Base-by-base conservation (phyloP, 495 filamentous ascomycete genomes). In the Aspergillus cavernicola region DNA sequence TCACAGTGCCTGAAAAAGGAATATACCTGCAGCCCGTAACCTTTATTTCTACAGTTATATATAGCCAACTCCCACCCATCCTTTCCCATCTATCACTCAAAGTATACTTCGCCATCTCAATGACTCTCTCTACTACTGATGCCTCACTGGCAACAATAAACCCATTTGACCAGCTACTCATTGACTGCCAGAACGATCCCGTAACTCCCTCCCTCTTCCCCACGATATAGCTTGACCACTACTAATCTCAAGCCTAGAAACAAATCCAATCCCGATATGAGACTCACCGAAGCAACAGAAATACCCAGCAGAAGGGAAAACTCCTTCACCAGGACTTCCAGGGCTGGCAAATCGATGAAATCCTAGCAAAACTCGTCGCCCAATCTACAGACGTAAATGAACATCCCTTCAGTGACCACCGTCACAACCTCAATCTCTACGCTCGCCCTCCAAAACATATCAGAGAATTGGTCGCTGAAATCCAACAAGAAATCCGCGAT, bases 381-480 rank as follows among this genome's bases (percentile, higher is more conserved):
- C 66, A 55, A 2, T 50, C 32, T 40, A 58, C 15, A 36, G 73
- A 76, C 52, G 75, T 81, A 53, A 77, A 75, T 1, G 63, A 67
- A 0, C 65, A 83, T 22, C 41, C 52, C 12, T 89, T 85, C 63
- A 50, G 72, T 15, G 92, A 97, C 60, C 78, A 81, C 13, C 78
- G 92, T 33, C 72, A 96, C 59, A 95, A 90, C 62, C 73, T 97
- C 11, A 86, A 86, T 0, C 86, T 96, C 63, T 96, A 89, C 88
- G 89, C 87, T 20, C 80, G 92, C 6, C 92, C 92, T 12, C 86
- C 92, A 11, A 65, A 78, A 41, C 78, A 84, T 56, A 76, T 96
- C 2, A 66, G 81, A 22, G 68, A 79, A 11, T 66, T 97, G 43
- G 79, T 92, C 4, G 61, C 66, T 4, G 74, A 77, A n/a, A 70